A percentile compares a stretch with the other conserved stretches of the same genome.
phyloP scores from a whole-genome alignment of 495 filamentous ascomycete species.

The Aspergillus diversus region DNA sequence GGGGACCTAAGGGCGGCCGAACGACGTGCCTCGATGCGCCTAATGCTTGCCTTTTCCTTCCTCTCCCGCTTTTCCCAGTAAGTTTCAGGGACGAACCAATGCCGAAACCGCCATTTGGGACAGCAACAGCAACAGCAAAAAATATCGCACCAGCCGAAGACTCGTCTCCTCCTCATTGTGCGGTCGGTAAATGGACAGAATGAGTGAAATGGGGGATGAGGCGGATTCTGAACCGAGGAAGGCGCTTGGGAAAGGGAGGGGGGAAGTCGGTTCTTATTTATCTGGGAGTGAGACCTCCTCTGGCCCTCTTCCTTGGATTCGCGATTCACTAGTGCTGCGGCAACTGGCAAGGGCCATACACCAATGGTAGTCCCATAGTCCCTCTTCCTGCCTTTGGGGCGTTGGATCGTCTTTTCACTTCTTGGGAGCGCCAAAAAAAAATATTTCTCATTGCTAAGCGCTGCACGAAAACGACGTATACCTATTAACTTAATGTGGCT shows the following conservation, averaged over 20 bases:
- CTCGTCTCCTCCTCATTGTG: not conserved
- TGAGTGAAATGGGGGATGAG: not conserved
- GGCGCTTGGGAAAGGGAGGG: not conserved
- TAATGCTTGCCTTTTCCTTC: not conserved
- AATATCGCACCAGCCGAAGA: not conserved
- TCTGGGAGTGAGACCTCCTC: too few species aligned
- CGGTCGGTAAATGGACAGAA: not conserved
- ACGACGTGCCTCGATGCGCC: not conserved
- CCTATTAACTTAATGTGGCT: too few species aligned
- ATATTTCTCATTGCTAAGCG: too few species aligned
- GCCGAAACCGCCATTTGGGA: not conserved
- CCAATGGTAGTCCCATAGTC: too few species aligned
- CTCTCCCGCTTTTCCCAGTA: not conserved
- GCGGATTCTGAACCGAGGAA: not conserved
- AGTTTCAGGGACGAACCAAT: too few species aligned
- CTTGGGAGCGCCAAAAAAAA: too few species aligned
- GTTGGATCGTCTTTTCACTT: too few species aligned
- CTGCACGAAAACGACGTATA: too few species aligned
- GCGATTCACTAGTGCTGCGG: too few species aligned
- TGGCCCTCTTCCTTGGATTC: not conserved
- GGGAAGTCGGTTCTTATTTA: not conserved
- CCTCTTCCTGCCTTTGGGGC: too few species aligned
- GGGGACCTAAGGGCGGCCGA: not conserved
- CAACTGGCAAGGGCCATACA: too few species aligned
- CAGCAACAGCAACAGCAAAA: not conserved